Base-by-base conservation (phyloP, 441 rosid genomes). In the Euphorbia corollata region DNA sequence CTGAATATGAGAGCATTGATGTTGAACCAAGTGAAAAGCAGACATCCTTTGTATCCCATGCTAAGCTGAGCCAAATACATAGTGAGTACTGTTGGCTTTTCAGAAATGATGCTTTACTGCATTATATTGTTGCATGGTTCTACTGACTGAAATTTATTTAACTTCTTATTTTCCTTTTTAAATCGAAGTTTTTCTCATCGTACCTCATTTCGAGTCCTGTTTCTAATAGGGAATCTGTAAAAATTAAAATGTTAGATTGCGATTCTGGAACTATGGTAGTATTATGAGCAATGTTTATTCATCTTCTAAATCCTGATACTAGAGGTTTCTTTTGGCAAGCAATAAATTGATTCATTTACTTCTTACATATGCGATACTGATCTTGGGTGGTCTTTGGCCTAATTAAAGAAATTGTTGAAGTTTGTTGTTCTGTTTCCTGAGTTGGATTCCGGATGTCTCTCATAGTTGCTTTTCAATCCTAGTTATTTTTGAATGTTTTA, bases 1-100 rank as follows among this genome's bases (percentile, higher is more conserved):
- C 80, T 39, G 85, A 73, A 80, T 75, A 68, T 68, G 92, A 83
- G 75, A 85, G 67, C 72, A 83, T 77, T 72, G 90, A 85, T 70
- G 82, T 73, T 62, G 80, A 73, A 77, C 86, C 85, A 53, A 72
- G 76, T 69, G 88, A 79, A 72, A 77, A 74, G 69, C 75, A 68
- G 38, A 57, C 71, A 36, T 62, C 22, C n/a, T 70, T 51, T 57
- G 59, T 56, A 60, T 30, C 65, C 3, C 64, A 69, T 66, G 73
- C 12, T 27, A 43, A 11, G 24, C 53, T 64, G 45, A 78, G 67
- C 69, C 68, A 48, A 39, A 43, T 58, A 64, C 69, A 60, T 1
- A 45, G 95, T 86, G 69, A 81, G 89, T 76, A 18, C 24, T 70
- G 10, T 48, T 62, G 30, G 15, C 24, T 71, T 27, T 71, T 18